Evolutionary conservation across 1,284 basidiomycete species (phyloP).

Genomic region (Ustilago crameri): DNA sequence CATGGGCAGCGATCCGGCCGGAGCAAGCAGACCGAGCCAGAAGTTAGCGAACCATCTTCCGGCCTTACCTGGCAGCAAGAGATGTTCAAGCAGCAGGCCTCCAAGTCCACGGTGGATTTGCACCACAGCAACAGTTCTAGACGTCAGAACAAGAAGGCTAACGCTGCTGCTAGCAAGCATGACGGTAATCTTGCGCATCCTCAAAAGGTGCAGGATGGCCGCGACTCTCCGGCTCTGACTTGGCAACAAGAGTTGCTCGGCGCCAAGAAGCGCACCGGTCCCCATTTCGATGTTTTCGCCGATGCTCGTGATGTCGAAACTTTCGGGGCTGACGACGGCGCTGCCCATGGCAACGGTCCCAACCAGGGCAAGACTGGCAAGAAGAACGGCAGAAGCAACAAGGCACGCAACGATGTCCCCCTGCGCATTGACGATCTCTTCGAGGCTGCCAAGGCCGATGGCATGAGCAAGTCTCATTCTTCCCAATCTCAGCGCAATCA

Average conservation of each 20-base stretch:
- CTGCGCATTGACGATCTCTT: conserved; percentile 53
- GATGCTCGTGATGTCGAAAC: conserved; percentile 56
- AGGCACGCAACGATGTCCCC: conserved; percentile 34
- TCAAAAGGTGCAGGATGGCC: conserved; percentile 40
- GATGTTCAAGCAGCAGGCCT: conserved; percentile 37
- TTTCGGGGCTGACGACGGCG: conserved; percentile 40
- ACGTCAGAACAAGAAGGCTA: conserved; percentile 22
- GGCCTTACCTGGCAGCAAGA: conserved; percentile 59
- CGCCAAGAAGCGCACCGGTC: conserved; percentile 48
- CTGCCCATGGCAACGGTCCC: conserved; percentile 9
- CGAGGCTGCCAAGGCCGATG: conserved; percentile 22
- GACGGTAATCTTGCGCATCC: conserved; percentile 47
- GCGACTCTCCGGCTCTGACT: conserved; percentile 48
- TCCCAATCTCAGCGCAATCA: conserved; percentile 25
- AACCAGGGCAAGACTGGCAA: conserved; percentile 27
- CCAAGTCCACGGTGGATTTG: conserved; percentile 24
- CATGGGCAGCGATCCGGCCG: conserved; percentile 19
- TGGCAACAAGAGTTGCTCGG: conserved; percentile 59
- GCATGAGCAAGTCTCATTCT: conserved; percentile 31
- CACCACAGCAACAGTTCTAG: conserved; percentile 24
- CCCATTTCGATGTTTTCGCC: conserved; percentile 58
- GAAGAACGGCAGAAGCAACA: conserved; percentile 31
- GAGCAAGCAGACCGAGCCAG: conserved; percentile 10
- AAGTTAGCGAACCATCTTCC: conserved; percentile 13
- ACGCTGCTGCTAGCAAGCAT: conserved; percentile 24